These are phyloP conservation scores for Cyberlindnera saturnus DNA, from an alignment of 805 yeast species.

Conservation along the genomic window DNA sequence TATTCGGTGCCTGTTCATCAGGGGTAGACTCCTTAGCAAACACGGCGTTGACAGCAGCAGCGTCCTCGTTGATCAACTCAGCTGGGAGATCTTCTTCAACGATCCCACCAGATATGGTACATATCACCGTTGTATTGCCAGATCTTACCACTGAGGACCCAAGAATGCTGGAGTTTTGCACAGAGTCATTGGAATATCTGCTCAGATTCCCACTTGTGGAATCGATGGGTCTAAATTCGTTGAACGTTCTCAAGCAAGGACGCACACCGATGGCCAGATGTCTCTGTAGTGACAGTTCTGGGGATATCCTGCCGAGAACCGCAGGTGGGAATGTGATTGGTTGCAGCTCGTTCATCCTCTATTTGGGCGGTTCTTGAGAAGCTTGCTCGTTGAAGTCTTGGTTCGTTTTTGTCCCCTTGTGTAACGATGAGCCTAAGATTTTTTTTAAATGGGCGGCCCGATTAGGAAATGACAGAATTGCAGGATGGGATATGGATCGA, in stretches of 20 bases:
- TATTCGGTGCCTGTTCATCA: slow-evolving; percentile 20
- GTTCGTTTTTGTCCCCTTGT: background rate
- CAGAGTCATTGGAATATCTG: slow-evolving; percentile 30
- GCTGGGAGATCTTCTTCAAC: slow-evolving; percentile 46
- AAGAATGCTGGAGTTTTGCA: slow-evolving; percentile 31
- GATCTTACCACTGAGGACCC: slow-evolving; percentile 67
- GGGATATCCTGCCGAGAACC: slow-evolving; percentile 77
- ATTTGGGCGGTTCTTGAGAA: background rate
- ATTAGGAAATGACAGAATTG: too few relatives aligned
- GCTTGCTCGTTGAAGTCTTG: background rate
- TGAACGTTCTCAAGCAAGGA: slow-evolving; percentile 64
- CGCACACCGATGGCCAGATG: slow-evolving; percentile 71
- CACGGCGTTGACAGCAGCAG: slow-evolving; percentile 25
- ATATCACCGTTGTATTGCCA: slow-evolving; percentile 69
- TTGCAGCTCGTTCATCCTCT: slow-evolving; percentile 5
- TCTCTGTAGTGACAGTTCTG: slow-evolving; percentile 75
- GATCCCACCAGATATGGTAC: slow-evolving; percentile 64
- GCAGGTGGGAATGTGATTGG: slow-evolving; percentile 72
- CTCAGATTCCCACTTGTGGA: slow-evolving; percentile 34
- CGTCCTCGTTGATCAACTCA: slow-evolving; percentile 36
- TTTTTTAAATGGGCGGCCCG: too few relatives aligned
- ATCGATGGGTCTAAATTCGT: slow-evolving; percentile 61
- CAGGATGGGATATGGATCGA: too few relatives aligned
- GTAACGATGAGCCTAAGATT: background rate
- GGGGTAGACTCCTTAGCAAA: slow-evolving; percentile 29